Evolutionary conservation across 176 grass and related monocot species (phyloP).

Genomic region (Phoenix roebelenii): DNA sequence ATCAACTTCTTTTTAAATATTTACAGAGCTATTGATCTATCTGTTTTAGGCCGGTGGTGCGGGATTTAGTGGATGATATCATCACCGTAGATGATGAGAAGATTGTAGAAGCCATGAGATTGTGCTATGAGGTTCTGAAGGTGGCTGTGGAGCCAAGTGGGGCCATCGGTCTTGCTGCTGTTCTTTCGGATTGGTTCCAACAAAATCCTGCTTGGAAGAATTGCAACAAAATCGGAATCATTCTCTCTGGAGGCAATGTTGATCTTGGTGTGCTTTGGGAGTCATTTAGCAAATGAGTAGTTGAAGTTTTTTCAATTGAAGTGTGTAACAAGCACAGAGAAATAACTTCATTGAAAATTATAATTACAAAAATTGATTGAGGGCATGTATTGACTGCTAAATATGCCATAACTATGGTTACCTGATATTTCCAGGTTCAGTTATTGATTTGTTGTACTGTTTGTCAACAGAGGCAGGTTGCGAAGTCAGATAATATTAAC

Average conservation of each 20-base stretch:
- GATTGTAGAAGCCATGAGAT: slow-evolving; percentile 76
- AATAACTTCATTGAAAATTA: too few relatives aligned
- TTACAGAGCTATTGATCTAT: too few relatives aligned
- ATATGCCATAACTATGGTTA: too few relatives aligned
- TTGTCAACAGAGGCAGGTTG: too few relatives aligned
- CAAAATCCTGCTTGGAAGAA: slow-evolving; percentile 49
- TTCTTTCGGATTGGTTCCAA: slow-evolving; percentile 66
- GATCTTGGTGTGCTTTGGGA: slow-evolving; percentile 76
- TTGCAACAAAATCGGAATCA: slow-evolving; percentile 66
- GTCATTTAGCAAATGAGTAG: slow-evolving; percentile 32
- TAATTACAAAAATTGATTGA: too few relatives aligned
- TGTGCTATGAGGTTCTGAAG: slow-evolving; percentile 86
- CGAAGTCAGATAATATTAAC: too few relatives aligned
- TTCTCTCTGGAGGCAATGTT: slow-evolving; percentile 80
- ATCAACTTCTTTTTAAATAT: too few relatives aligned
- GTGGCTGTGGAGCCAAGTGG: slow-evolving; percentile 76
- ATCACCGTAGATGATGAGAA: slow-evolving; percentile 68
- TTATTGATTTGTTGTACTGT: too few relatives aligned
- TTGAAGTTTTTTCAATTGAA: background rate
- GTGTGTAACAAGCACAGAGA: too few relatives aligned
- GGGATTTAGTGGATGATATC: slow-evolving; percentile 75
- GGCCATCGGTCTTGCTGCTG: slow-evolving; percentile 60
- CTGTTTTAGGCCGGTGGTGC: slow-evolving; percentile 66
- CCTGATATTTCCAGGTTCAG: too few relatives aligned
- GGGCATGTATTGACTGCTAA: too few relatives aligned